Evolutionary conservation across 495 filamentous ascomycete genomes (phyloP).

Genomic region (Penicillium angulare): DNA sequence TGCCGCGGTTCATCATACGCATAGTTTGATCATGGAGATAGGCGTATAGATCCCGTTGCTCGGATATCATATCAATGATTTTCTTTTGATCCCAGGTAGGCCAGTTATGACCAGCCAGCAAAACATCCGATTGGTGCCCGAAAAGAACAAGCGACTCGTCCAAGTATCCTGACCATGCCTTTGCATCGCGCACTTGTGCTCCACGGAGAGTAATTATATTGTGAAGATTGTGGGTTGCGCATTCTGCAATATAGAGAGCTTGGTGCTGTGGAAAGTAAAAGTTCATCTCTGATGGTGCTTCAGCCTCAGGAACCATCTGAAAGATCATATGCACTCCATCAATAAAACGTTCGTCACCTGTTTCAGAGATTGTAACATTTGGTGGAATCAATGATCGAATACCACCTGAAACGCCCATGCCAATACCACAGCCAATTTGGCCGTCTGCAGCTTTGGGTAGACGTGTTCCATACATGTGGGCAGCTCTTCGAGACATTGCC

Average conservation of each 20-base stretch:
- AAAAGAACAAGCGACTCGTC: conserved; percentile 17
- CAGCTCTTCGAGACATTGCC: conserved; percentile 17
- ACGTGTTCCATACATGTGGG: conserved; percentile 21
- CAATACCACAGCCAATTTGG: not conserved
- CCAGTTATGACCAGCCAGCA: conserved; percentile 29
- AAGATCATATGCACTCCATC: conserved; percentile 21
- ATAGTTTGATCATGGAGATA: conserved; percentile 37
- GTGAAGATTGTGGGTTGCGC: conserved; percentile 23
- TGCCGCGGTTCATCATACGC: conserved; percentile 27
- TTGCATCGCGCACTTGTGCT: conserved; percentile 20
- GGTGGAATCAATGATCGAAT: not conserved
- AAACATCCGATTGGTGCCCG: conserved; percentile 8
- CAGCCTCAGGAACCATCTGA: conserved; percentile 22
- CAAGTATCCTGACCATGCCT: conserved; percentile 18
- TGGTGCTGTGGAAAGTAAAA: conserved; percentile 19
- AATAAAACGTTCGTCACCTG: not conserved
- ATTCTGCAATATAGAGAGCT: conserved; percentile 22
- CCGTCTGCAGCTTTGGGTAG: not conserved
- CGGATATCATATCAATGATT: conserved; percentile 13
- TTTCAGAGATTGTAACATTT: not conserved
- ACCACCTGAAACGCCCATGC: not conserved
- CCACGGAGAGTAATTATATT: conserved; percentile 28
- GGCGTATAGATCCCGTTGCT: conserved; percentile 36
- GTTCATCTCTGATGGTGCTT: conserved; percentile 25
- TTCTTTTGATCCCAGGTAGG: conserved; percentile 25